phyloP scores from a whole-genome alignment of 768 basidiomycete genomes.

The Termitomyces sp. region DNA sequence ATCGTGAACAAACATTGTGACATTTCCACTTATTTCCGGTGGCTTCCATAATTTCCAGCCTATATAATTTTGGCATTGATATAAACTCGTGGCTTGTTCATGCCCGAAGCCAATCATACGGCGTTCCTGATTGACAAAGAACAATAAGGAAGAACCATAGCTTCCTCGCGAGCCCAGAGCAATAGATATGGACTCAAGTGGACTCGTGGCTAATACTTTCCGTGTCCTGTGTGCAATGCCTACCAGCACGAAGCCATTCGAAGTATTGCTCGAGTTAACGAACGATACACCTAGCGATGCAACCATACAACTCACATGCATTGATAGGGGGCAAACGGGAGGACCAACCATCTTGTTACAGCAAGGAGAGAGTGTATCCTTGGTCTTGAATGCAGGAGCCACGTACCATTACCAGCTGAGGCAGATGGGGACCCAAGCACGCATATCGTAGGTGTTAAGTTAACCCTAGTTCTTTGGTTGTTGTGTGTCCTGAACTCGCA shows the following conservation, averaged over 20 bases:
- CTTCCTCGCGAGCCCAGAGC: conserved; percentile 7
- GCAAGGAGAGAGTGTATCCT: conserved; percentile 33
- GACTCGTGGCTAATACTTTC: conserved; percentile 3
- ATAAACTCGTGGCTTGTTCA: conserved; percentile 1
- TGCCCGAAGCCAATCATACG: conserved; percentile 10
- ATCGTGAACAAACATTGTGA: neutral
- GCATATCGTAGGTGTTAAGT: conserved; percentile 36
- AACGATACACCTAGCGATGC: conserved; percentile 39
- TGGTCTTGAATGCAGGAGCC: conserved; percentile 43
- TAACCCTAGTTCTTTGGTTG: neutral
- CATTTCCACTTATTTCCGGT: neutral
- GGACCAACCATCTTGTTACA: conserved; percentile 33
- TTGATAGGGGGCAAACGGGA: conserved; percentile 19
- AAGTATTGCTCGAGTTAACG: conserved; percentile 43
- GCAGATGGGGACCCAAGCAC: conserved; percentile 30
- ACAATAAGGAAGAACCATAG: conserved; percentile 22
- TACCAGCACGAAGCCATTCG: conserved; percentile 46
- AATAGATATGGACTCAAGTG: conserved; percentile 10
- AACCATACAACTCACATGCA: conserved; percentile 32
- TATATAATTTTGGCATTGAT: neutral
- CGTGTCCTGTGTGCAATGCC: conserved; percentile 26
- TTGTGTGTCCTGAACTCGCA: neutral
- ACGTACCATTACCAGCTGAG: conserved; percentile 42
- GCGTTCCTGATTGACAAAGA: conserved; percentile 19
- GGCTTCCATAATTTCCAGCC: neutral